Evolutionary conservation across 768 basidiomycete species (phyloP).

Genomic region (Gymnopilus dilepis): DNA sequence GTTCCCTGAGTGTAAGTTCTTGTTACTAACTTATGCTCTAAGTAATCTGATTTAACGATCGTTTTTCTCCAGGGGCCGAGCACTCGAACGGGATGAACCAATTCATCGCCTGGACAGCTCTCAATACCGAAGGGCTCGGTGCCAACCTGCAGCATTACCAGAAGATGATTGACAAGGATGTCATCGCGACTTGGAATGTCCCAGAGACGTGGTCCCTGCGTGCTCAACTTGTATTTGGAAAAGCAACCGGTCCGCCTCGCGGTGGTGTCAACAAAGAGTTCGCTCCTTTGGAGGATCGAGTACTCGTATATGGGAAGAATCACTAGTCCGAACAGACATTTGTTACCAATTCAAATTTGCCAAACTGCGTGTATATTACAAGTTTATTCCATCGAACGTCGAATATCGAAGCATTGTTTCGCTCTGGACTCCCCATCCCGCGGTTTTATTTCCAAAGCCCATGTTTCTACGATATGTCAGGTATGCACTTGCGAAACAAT

Average conservation of each 20-base stretch:
- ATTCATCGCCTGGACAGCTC: constrained; percentile 6
- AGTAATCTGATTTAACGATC: no score
- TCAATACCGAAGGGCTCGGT: constrained; percentile 2
- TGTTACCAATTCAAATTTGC: no score
- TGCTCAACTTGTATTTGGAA: constrained; percentile 7
- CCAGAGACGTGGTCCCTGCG: constrained; percentile 6
- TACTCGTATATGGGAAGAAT: background rate
- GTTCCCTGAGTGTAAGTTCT: constrained; percentile 5
- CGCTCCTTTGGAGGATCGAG: background rate
- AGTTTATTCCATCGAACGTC: no score
- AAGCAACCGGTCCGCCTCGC: constrained; percentile 6
- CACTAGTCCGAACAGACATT: no score
- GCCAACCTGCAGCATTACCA: constrained; percentile 9
- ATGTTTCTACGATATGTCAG: no score
- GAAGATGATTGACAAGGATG: background rate
- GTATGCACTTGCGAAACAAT: no score
- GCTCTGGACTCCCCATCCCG: no score
- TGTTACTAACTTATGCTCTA: no score
- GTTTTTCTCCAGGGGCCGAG: background rate
- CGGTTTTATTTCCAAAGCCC: no score
- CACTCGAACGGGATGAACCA: constrained; percentile 8
- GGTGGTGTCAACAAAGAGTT: constrained; percentile 7
- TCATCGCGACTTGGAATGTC: constrained; percentile 1
- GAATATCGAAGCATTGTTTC: no score
- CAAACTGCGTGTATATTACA: no score